Percentiles rank a stretch among this genome's conserved stretches.
phyloP scores from a whole-genome alignment of 805 yeast species.

The Millerozyma miso region DNA sequence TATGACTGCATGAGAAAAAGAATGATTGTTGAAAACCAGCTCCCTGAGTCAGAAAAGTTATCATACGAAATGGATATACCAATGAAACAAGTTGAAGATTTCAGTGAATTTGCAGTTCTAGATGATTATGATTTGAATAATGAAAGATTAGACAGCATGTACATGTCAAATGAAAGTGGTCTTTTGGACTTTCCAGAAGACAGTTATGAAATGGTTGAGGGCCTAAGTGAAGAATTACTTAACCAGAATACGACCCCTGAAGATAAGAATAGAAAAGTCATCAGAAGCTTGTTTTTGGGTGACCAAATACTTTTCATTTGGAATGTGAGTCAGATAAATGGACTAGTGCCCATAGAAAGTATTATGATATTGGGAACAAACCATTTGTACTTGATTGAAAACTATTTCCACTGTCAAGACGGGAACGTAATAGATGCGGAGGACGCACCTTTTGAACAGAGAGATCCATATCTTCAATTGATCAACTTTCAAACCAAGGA shows the following conservation, averaged over 20 bases:
- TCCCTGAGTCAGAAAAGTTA: conserved; percentile 41
- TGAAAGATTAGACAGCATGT: conserved; percentile 6
- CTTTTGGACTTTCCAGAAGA: conserved; percentile 17
- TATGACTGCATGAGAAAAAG: conserved; percentile 62
- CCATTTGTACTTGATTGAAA: conserved; percentile 64
- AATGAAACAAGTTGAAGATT: conserved; percentile 14
- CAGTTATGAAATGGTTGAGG: conserved; percentile 44
- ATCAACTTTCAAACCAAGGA: conserved; percentile 47
- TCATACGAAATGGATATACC: conserved; percentile 41
- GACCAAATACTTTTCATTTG: conserved; percentile 69
- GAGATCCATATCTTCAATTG: conserved; percentile 68
- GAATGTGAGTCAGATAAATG: conserved; percentile 73
- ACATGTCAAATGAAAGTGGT: conserved; percentile 25
- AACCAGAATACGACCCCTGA: conserved; percentile 30
- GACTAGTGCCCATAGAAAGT: conserved; percentile 74
- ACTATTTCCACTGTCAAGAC: conserved; percentile 55
- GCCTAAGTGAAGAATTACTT: conserved; percentile 20
- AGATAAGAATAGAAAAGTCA: conserved; percentile 71
- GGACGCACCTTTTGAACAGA: conserved; percentile 56
- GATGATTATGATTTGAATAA: conserved; percentile 13
- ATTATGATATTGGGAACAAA: conserved; percentile 63
- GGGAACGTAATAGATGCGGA: conserved; percentile 56
- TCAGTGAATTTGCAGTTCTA: conserved; percentile 11
- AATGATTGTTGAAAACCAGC: conserved; percentile 50
- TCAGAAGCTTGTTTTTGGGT: conserved; percentile 62